phyloP scores from a whole-genome alignment of 2,329 filamentous ascomycete genomes.

The Immersiporthe knoxdaviesiana region DNA sequence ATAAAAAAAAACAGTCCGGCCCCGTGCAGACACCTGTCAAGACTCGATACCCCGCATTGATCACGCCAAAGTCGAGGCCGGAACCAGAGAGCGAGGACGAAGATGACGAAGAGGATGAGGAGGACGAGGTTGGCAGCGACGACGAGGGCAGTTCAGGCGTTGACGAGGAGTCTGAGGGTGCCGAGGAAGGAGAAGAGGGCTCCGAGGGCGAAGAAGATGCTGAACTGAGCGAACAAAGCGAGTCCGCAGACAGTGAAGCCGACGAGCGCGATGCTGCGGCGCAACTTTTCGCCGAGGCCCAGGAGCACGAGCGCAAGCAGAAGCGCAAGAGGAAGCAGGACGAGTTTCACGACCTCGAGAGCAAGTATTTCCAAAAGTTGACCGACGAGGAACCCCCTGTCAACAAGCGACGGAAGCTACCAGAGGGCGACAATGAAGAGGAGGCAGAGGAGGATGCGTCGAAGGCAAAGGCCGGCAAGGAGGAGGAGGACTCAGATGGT shows the following conservation, averaged over 20 bases:
- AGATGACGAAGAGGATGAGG: constrained; percentile 34
- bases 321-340: constrained; percentile 69
- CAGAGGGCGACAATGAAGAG: constrained; percentile 41
- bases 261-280: constrained; percentile 42
- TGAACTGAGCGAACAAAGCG: constrained; percentile 40
- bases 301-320: constrained; percentile 48
- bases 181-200: constrained; percentile 48
- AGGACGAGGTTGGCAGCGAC: constrained; percentile 29
- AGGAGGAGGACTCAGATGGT: constrained; percentile 44
- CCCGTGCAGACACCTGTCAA: constrained; percentile 52
- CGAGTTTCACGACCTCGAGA: constrained; percentile 71
- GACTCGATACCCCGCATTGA: constrained; percentile 48
- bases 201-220: constrained; percentile 46
- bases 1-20: constrained; percentile 47
- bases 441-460: constrained; percentile 52
- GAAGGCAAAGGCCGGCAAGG: constrained; percentile 40
- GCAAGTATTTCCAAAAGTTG: constrained; percentile 69
- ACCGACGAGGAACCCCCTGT: constrained; percentile 59
- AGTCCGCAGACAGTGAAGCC: constrained; percentile 23
- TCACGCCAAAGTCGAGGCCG: constrained; percentile 37
- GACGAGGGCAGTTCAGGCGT: constrained; percentile 36
- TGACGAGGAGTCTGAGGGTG: constrained; percentile 41
- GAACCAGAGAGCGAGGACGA: constrained; percentile 31
- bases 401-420: constrained; percentile 54
- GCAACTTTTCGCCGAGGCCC: constrained; percentile 42